Evolutionary conservation across 345 rosid species (phyloP), one percentile per base, ranked within the genome.

Genomic region (Laguncularia racemosa): DNA sequence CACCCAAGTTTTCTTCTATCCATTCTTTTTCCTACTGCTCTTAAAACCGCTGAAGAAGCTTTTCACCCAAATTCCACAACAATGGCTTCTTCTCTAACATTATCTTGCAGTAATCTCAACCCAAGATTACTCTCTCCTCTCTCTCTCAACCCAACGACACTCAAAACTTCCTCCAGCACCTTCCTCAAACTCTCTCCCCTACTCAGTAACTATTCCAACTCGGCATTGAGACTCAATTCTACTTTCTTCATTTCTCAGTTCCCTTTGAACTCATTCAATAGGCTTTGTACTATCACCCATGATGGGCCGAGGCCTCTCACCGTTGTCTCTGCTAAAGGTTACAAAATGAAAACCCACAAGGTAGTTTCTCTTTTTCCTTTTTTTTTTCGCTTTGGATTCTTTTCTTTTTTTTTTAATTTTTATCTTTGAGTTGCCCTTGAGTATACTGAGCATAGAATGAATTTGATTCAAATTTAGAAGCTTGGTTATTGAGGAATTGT

Each of bases 301-400:
- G 64, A 57, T 18, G 70, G 66, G 53, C 67, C 71, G 48, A 75
- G 59, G 20, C 69, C 89, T 33, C 67, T 84, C 64, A 78, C 86
- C 1, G 84, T 92, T 61, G 77, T 78, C 58, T 88, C 95, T 50
- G 80, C 80, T 16, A 92, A 89, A 76, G 97, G 98, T 18, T 89
- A 92, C 74, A 92, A 89, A 72, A 77, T 84, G 91, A 92, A 92
- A 68, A 89, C 96, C 79, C 98, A 89, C 80, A 89, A 92, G 97
- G 98, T 89, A 46, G 8, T 57, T 26, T 48, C 46, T 38, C 46
- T 15, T 54, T 19, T 44, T 60, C 50, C 40, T 13, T 18, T 26
- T 50, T 20, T 49, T 45, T 33, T 12, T 14, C 6, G 53, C 7
- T 19, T 51, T 3, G 14, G 23, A 21, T 15, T 6, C 21, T 50